These are phyloP conservation scores for Yamadazyma trypodendri DNA, from an alignment of 1,139 yeast genomes.

Conservation along the genomic window DNA sequence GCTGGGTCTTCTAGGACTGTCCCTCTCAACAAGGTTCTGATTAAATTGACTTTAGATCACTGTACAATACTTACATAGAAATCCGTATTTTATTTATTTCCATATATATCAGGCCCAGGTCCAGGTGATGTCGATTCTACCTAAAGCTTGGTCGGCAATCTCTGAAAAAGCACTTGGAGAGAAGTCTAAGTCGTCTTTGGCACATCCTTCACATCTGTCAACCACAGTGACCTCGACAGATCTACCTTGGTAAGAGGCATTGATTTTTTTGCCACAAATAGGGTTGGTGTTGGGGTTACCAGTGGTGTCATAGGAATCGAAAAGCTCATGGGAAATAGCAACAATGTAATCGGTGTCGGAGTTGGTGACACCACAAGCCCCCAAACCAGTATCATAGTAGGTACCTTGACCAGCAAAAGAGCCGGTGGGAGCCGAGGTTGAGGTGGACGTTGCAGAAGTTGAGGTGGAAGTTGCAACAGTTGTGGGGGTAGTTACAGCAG, in stretches of 20 bases:
- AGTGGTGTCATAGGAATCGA: constrained; percentile 26
- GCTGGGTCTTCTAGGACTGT: constrained; percentile 16
- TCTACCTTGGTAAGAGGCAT: constrained; percentile 38
- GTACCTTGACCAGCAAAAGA: constrained; percentile 55
- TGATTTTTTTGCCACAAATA: constrained; percentile 43
- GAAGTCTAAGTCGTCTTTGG: constrained; percentile 39
- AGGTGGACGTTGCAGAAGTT: constrained; percentile 18
- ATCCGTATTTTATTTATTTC: too few species aligned
- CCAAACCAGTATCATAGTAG: constrained; percentile 56
- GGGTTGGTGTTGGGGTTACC: constrained; percentile 44
- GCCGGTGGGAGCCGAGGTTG: constrained; percentile 19
- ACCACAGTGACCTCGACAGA: constrained; percentile 44
- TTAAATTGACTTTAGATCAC: too few species aligned
- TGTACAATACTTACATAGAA: too few species aligned
- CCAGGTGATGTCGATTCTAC: constrained; percentile 46
- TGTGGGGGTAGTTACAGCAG: constrained; percentile 15
- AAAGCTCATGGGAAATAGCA: constrained; percentile 39
- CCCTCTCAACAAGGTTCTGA: too few species aligned
- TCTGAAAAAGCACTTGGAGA: constrained; percentile 43
- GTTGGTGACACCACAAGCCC: constrained; percentile 58
- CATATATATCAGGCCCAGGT: constrained; percentile 22
- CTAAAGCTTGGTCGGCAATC: constrained; percentile 39
- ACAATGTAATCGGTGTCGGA: constrained; percentile 49
- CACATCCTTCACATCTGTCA: constrained; percentile 44
- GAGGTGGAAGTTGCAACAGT: constrained; percentile 24